Percentiles rank a stretch among this genome's conserved stretches.
Evolutionary conservation across 148 eudicot species (phyloP).

Genomic region (Rhododendron henanense): DNA sequence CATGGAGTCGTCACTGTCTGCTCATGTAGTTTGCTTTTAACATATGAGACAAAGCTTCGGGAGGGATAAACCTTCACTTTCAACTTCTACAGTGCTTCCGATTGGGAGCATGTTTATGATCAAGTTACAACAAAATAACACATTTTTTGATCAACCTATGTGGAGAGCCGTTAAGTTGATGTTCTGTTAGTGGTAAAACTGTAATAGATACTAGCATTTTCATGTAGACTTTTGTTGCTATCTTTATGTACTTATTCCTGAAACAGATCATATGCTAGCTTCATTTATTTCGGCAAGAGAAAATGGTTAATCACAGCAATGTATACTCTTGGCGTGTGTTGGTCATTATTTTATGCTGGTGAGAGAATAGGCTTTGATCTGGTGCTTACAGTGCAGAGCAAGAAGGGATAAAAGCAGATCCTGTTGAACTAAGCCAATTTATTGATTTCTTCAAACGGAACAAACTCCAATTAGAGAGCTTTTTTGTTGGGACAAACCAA

Average conservation of each 20-base stretch:
- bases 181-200: not conserved
- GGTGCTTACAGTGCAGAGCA: conserved; percentile 68
- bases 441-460: conserved; percentile 64
- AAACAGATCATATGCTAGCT: not conserved
- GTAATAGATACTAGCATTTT: not conserved
- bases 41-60: not conserved
- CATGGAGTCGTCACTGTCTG: too few species aligned
- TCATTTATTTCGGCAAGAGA: not conserved
- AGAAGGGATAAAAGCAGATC: conserved; percentile 74
- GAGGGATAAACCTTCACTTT: not conserved
- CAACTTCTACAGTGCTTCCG: not conserved
- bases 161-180: not conserved
- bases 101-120: not conserved
- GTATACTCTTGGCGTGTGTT: not conserved
- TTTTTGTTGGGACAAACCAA: conserved; percentile 67
- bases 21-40: not conserved
- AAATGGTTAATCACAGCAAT: not conserved
- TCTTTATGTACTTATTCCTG: not conserved
- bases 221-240: not conserved
- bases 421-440: conserved; percentile 68
- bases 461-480: conserved; percentile 67
- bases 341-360: not conserved
- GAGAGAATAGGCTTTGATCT: conserved; percentile 6
- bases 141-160: not conserved
- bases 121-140: not conserved